Base-by-base conservation (phyloP, 1,139 yeast genomes). In the Zygosaccharomyces pseudobailii region DNA sequence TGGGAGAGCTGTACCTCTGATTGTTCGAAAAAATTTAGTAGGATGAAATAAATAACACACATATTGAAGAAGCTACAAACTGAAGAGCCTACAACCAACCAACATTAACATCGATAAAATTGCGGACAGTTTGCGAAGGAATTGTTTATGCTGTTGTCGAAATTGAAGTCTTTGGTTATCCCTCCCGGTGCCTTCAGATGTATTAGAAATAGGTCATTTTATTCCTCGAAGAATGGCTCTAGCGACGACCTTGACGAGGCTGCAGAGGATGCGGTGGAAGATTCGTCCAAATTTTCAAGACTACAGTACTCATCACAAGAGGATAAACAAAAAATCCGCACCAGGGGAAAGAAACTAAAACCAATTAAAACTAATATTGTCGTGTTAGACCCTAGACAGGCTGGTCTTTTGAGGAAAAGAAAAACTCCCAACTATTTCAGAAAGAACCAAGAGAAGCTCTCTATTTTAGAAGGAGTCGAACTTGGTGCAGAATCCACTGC, bases 401-500 rank as follows among this genome's bases (percentile, higher is more conserved):
- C 64, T 4, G 65, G 65, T 2, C 42, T 58, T 7, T 45, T 58
- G 25, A 52, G 46, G 32, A 47, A 43, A 31, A 46, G 50, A 36
- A 40, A 32, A 22, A 43, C 42, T 10, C 54, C 55, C 10, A 48
- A 43, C 4, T 42, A 43, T 34, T 52, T 51, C 35, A 50, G 41
- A 19, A 34, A 40, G 10, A 36, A 28, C 17, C 23, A 27, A 10
- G 45, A 42, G 32, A 48, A 37, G 34, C 35, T 56, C 6, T 54
- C 63, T 2, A 52, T 58, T 13, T 48, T 63, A 24, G 62, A 62
- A 39, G 67, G 67, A 32, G 53, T 62, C 5, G 66, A 61, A 24
- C 32, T 61, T 9, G 60, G 55, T 9, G 35, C 17, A 13, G 35
- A 41, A 10, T 30, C 43, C 6, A 33, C 8, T 20, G 5, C 43